Evolutionary conservation across 1,284 basidiomycete genomes (phyloP).

Genomic region (Ganoderma sinense): DNA sequence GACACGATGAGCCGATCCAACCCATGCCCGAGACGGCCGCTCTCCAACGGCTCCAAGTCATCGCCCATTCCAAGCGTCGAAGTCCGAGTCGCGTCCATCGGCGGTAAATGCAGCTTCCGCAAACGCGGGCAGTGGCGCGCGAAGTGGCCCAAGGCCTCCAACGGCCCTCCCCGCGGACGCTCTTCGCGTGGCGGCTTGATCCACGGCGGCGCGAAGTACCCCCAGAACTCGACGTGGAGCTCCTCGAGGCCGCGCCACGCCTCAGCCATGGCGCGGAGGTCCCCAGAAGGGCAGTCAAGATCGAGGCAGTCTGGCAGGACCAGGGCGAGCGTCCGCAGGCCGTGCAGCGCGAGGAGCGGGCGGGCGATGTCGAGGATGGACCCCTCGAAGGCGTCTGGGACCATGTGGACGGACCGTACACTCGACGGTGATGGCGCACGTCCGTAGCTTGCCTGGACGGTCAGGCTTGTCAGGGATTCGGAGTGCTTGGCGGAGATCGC

Average conservation of each 20-base stretch:
- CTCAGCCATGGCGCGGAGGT: neutral
- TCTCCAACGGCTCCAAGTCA: neutral
- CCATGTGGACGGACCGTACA: neutral
- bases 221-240: neutral
- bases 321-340: neutral
- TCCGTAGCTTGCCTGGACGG: neutral
- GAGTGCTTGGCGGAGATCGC: neutral
- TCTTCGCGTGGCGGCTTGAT: neutral
- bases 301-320: neutral
- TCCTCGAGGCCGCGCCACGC: neutral
- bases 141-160: no score
- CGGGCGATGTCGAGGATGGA: neutral
- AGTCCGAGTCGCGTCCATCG: neutral
- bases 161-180: no score
- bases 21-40: neutral
- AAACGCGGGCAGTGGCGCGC: neutral
- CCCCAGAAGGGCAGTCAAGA: neutral
- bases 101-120: neutral
- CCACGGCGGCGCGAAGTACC: neutral
- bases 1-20: neutral
- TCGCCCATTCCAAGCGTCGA: neutral
- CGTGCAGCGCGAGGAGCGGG: neutral
- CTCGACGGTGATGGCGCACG: neutral
- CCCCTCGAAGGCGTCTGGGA: neutral
- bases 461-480: neutral